Conservation (phyloP, 148 eudicot species). For the Cornus controversa region DNA sequence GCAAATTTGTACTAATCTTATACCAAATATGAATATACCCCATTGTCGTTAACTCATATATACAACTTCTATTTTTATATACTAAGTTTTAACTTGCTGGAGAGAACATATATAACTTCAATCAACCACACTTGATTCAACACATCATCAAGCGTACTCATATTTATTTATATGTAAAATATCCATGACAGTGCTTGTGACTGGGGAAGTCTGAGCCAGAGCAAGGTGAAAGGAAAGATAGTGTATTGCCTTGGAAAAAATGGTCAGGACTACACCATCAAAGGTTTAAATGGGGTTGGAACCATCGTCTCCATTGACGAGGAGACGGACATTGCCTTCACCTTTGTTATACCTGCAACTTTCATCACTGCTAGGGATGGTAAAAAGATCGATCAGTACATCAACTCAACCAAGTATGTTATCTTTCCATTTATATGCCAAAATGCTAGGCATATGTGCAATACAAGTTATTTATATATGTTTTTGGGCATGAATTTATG, state of each 20-base stretch:
- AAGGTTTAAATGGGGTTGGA: slow-evolving; percentile 42
- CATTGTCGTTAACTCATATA: too few relatives aligned
- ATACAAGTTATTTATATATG: too few relatives aligned
- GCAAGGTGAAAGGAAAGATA: slow-evolving; percentile 56
- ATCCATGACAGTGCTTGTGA: slow-evolving; percentile 49
- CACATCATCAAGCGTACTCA: too few relatives aligned
- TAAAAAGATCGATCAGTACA: slow-evolving; percentile 39
- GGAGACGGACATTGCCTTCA: slow-evolving; percentile 24
- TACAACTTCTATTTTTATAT: too few relatives aligned
- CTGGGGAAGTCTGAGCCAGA: slow-evolving; percentile 30
- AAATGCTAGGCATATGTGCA: too few relatives aligned
- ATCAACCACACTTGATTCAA: too few relatives aligned
- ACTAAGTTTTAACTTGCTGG: too few relatives aligned
- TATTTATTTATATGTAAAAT: neutral
- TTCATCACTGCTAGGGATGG: slow-evolving; percentile 29
- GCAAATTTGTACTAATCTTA: too few relatives aligned
- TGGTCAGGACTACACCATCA: slow-evolving; percentile 34
- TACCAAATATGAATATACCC: too few relatives aligned
- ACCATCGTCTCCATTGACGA: slow-evolving; percentile 37
- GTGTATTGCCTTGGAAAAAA: slow-evolving; percentile 45
- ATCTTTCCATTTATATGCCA: too few relatives aligned
- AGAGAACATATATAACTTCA: too few relatives aligned
- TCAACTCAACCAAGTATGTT: slow-evolving; percentile 65
- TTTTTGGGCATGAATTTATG: too few relatives aligned
- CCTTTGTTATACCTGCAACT: slow-evolving; percentile 41